Evolutionary conservation across 129 eudicot species (phyloP).

Genomic region (Logfia minima): DNA sequence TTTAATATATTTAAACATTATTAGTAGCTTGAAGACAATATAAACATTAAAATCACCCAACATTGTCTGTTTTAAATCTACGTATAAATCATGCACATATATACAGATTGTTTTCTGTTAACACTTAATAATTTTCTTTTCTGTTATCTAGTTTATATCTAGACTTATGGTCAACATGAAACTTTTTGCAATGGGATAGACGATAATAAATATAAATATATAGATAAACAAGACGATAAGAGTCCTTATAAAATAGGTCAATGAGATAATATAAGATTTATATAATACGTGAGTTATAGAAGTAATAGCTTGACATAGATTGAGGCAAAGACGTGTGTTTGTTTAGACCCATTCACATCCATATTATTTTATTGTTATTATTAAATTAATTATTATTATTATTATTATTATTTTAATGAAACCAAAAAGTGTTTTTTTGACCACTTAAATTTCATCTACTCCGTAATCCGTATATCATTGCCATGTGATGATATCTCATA

Average conservation of each 20-base stretch:
- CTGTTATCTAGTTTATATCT: too few species aligned
- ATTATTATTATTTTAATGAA: conserved; percentile 23
- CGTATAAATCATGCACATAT: too few species aligned
- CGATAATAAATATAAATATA: too few species aligned
- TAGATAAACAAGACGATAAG: not conserved
- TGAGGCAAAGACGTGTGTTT: conserved; percentile 41
- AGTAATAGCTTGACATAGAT: conserved; percentile 30
- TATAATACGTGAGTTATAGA: not conserved
- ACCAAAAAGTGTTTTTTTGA: conserved; percentile 38
- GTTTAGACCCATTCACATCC: conserved; percentile 19
- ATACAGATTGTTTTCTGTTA: too few species aligned
- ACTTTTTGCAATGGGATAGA: too few species aligned
- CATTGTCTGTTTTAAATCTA: too few species aligned
- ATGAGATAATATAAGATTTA: not conserved
- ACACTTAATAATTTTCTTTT: too few species aligned
- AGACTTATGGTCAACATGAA: too few species aligned
- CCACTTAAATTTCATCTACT: conserved; percentile 28
- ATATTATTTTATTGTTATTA: conserved; percentile 5
- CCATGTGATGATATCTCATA: conserved; percentile 32
- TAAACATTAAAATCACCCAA: too few species aligned
- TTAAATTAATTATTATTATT: conserved; percentile 6
- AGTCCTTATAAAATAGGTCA: not conserved
- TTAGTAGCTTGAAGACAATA: too few species aligned
- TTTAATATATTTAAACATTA: too few species aligned
- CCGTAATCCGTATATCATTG: conserved; percentile 22